A percentile compares a stretch with the other conserved stretches of the same genome.
These are phyloP conservation scores for Euphorbia pulcherrima DNA, from an alignment of 345 rosid genomes.

Conservation along the genomic window DNA sequence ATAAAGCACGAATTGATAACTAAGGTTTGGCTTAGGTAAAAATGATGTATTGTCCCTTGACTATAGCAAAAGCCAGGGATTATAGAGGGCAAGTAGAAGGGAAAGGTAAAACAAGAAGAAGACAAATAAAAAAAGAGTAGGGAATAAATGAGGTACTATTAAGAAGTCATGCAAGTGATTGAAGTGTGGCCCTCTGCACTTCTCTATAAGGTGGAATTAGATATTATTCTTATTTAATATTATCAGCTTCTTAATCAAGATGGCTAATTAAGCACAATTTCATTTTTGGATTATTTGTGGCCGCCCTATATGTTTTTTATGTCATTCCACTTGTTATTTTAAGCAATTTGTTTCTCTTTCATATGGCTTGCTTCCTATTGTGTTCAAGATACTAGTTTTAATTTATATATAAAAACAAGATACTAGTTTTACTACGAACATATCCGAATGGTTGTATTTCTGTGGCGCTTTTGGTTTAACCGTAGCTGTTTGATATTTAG, in stretches of 20 bases:
- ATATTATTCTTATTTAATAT: slow-evolving; percentile 26
- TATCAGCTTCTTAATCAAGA: slow-evolving; percentile 7
- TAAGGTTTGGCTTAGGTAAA: too few species aligned
- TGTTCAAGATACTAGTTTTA: too few species aligned
- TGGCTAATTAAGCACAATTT: neutral
- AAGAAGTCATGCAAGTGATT: slow-evolving; percentile 30
- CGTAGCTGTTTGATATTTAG: too few species aligned
- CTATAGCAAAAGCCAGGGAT: slow-evolving; percentile 41
- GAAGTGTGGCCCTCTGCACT: slow-evolving; percentile 18
- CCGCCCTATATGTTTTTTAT: neutral
- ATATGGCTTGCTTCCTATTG: neutral
- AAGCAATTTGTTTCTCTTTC: neutral
- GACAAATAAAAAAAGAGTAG: slow-evolving; percentile 33
- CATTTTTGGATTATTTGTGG: neutral
- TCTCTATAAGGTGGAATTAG: slow-evolving; percentile 29
- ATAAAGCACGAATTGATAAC: too few species aligned
- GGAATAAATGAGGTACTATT: slow-evolving; percentile 42
- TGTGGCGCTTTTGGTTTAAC: too few species aligned
- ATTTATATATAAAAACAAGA: too few species aligned
- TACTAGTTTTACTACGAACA: too few species aligned
- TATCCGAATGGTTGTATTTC: too few species aligned
- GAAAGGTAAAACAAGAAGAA: slow-evolving; percentile 18
- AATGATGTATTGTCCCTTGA: slow-evolving; percentile 36
- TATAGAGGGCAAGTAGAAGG: slow-evolving; percentile 6
- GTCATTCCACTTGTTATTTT: neutral